These are phyloP conservation scores for Isabelozyma heimii DNA, from an alignment of 805 yeast genomes.

Conservation along the genomic window DNA sequence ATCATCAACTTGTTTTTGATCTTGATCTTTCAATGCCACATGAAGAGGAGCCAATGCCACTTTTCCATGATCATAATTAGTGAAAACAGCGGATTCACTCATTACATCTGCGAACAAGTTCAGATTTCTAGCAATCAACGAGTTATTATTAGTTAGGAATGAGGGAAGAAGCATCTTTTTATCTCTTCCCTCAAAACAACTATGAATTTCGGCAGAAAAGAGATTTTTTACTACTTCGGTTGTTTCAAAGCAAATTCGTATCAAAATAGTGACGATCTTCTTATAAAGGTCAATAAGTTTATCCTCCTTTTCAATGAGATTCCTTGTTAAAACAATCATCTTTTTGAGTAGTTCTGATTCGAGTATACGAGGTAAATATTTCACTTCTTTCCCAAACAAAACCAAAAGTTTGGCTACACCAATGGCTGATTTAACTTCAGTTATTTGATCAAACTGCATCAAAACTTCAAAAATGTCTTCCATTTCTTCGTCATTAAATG, in stretches of 20 bases:
- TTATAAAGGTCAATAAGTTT: constrained; percentile 11
- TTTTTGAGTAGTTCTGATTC: constrained; percentile 46
- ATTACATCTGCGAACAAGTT: constrained; percentile 45
- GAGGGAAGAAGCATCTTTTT: background rate
- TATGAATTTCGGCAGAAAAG: constrained; percentile 51
- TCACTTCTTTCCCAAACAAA: constrained; percentile 48
- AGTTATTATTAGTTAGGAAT: background rate
- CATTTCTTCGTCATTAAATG: constrained; percentile 14
- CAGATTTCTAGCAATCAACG: constrained; percentile 50
- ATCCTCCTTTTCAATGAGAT: constrained; percentile 17
- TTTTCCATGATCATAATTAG: constrained; percentile 38
- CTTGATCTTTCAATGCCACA: constrained; percentile 12
- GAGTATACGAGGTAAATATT: constrained; percentile 28
- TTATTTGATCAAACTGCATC: constrained; percentile 37
- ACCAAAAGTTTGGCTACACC: constrained; percentile 55
- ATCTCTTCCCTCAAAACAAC: constrained; percentile 45
- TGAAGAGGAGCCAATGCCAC: constrained; percentile 18
- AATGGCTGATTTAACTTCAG: constrained; percentile 46
- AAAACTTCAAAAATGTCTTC: constrained; percentile 42
- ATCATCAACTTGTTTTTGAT: background rate
- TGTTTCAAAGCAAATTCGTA: constrained; percentile 72
- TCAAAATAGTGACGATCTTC: constrained; percentile 38
- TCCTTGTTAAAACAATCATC: constrained; percentile 43
- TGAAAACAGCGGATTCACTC: constrained; percentile 40
- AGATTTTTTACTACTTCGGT: constrained; percentile 44